A percentile compares a stretch with the other conserved stretches of the same genome.
phyloP scores from a whole-genome alignment of 306 rosid species.

The Mimosa bimucronata region DNA sequence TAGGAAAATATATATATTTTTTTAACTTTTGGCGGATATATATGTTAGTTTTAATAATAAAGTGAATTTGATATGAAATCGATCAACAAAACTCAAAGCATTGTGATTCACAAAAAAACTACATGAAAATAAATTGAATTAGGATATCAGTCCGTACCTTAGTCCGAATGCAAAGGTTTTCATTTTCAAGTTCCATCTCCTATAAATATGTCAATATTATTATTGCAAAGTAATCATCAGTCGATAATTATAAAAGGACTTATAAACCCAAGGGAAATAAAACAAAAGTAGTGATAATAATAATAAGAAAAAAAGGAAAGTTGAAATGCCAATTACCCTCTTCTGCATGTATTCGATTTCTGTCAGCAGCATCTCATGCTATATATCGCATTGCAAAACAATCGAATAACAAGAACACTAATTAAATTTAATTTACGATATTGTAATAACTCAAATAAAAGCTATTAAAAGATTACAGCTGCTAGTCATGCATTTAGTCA shows the following conservation, averaged over 20 bases:
- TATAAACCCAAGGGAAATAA: neutral
- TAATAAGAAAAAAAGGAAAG: neutral
- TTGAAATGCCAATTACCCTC: slow-evolving; percentile 51
- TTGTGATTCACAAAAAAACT: neutral
- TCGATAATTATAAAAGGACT: neutral
- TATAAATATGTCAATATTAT: slow-evolving; percentile 15
- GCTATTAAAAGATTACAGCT: too few species aligned
- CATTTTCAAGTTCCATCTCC: slow-evolving; percentile 48
- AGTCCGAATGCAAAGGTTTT: too few species aligned
- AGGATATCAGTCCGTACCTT: neutral
- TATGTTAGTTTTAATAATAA: neutral
- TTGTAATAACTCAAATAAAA: neutral
- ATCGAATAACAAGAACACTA: neutral
- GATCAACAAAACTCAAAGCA: neutral
- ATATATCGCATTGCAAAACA: slow-evolving; percentile 24
- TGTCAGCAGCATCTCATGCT: slow-evolving; percentile 83
- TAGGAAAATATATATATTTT: neutral
- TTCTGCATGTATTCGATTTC: slow-evolving; percentile 88
- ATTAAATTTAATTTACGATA: neutral
- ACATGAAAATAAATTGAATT: neutral
- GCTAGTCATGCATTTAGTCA: neutral
- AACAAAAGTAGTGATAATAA: neutral
- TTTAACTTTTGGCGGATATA: neutral
- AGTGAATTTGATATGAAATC: neutral
- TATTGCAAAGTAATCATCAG: neutral